These are phyloP conservation scores for Saccharomyces mikatae DNA, from an alignment of 805 yeast species.

Conservation along the genomic window DNA sequence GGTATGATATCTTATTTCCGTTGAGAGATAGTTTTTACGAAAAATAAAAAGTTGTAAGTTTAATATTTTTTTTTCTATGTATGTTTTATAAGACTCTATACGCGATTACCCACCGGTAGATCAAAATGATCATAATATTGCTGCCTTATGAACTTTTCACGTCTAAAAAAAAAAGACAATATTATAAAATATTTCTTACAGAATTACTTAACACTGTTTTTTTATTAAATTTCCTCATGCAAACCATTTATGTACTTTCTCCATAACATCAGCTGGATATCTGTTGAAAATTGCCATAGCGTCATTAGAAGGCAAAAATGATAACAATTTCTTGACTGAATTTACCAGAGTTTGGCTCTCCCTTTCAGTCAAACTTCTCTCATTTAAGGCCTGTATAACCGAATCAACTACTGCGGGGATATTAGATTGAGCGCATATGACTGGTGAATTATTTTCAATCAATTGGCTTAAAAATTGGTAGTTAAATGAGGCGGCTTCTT, in stretches of 20 bases:
- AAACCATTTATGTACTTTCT: constrained; percentile 55
- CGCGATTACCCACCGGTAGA: not conserved
- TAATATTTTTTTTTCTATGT: not conserved
- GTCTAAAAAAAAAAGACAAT: not conserved
- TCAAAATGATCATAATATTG: not conserved
- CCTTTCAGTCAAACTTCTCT: constrained; percentile 57
- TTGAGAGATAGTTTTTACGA: not conserved
- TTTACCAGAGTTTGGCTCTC: constrained; percentile 59
- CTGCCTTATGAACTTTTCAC: not conserved
- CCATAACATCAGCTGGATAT: constrained; percentile 54
- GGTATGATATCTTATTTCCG: not conserved
- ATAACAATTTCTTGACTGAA: constrained; percentile 56
- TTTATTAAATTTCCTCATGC: constrained; percentile 16
- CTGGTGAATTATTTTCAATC: constrained; percentile 58
- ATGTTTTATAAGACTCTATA: not conserved
- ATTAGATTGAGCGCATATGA: constrained; percentile 40
- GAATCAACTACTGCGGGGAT: constrained; percentile 56
- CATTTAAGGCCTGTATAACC: constrained; percentile 67
- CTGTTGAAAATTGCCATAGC: constrained; percentile 56
- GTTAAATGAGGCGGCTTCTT: constrained; percentile 79
- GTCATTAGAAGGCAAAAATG: constrained; percentile 58
- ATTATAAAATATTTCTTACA: not conserved
- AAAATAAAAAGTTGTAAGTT: not conserved
- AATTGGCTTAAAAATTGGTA: constrained; percentile 68
- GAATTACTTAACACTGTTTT: not conserved